Percentiles rank a stretch among this genome's conserved stretches.
These are phyloP conservation scores for Candida albicans DNA, from an alignment of 1,139 yeast genomes.

Conservation along the genomic window DNA sequence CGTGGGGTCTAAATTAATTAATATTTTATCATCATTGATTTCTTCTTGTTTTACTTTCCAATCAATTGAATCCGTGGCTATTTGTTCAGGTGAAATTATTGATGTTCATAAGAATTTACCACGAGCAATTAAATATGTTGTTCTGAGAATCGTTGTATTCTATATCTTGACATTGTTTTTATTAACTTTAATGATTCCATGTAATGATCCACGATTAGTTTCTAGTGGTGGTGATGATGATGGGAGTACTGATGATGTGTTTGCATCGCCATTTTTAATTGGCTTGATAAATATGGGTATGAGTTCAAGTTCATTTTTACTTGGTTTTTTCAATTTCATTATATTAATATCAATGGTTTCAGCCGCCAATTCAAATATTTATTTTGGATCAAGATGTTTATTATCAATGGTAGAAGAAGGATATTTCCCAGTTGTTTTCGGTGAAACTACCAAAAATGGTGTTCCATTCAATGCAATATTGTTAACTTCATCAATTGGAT, in stretches of 20 bases:
- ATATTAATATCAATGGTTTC: slow-evolving; percentile 23
- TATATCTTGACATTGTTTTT: slow-evolving; percentile 18
- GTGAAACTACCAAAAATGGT: slow-evolving; percentile 12
- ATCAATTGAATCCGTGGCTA: slow-evolving; percentile 41
- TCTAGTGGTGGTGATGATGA: slow-evolving; percentile 6
- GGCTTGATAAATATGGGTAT: slow-evolving; percentile 15
- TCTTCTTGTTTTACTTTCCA: slow-evolving; percentile 36
- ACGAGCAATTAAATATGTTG: slow-evolving; percentile 18
- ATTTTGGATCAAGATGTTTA: slow-evolving; percentile 27
- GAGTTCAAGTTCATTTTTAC: slow-evolving; percentile 5
- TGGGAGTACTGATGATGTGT: slow-evolving; percentile 10
- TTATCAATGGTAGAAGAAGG: slow-evolving; percentile 19
- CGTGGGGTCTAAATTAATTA: slow-evolving; percentile 27
- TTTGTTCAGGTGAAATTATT: slow-evolving; percentile 21
- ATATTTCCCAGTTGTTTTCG: slow-evolving; percentile 8
- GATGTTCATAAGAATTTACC: slow-evolving; percentile 17
- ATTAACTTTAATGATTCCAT: slow-evolving; percentile 19
- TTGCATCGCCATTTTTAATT: slow-evolving; percentile 20
- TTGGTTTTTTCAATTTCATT: slow-evolving; percentile 20
- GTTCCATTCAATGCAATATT: slow-evolving; percentile 23
- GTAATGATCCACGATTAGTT: slow-evolving; percentile 16
- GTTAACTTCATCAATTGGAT: slow-evolving; percentile 22
- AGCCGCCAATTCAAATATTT: slow-evolving; percentile 30
- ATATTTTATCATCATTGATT: slow-evolving; percentile 21
- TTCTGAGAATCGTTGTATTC: slow-evolving; percentile 18